Conservation (phyloP, 495 filamentous ascomycete genomes). For the Xylaria nigripes region DNA sequence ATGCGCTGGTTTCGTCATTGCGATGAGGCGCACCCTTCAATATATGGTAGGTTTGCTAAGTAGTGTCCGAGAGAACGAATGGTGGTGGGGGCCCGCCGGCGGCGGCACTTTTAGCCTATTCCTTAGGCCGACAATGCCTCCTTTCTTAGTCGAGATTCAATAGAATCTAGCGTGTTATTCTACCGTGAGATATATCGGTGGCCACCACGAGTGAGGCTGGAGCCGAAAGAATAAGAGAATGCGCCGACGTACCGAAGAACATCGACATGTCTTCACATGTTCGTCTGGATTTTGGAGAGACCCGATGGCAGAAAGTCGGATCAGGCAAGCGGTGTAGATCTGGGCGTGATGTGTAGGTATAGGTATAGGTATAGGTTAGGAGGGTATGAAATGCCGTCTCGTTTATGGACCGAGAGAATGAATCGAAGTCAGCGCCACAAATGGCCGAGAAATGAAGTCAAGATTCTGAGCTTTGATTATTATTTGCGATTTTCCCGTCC, state of each 20-base stretch:
- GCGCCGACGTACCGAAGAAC: not conserved
- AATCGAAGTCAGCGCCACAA: not conserved
- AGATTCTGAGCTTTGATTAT: not conserved
- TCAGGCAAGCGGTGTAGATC: conserved; percentile 10
- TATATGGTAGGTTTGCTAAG: no score
- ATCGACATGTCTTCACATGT: not conserved
- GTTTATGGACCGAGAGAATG: no score
- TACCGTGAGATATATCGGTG: no score
- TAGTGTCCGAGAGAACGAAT: not conserved
- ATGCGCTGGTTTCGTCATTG: conserved; percentile 30
- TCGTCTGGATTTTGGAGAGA: conserved; percentile 1
- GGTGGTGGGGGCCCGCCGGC: not conserved
- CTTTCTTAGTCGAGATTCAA: no score
- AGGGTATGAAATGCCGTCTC: no score
- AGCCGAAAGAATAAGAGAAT: not conserved
- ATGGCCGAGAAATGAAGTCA: not conserved
- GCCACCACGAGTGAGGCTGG: not conserved
- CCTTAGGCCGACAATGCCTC: no score
- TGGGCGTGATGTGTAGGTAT: no score
- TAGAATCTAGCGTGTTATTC: not conserved
- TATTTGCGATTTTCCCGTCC: not conserved
- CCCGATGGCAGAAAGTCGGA: not conserved
- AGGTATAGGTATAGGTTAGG: no score
- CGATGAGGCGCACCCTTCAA: no score
- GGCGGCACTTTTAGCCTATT: no score